Evolutionary conservation across 805 yeast genomes (phyloP).

Genomic region (Phaffomyces antillensis): DNA sequence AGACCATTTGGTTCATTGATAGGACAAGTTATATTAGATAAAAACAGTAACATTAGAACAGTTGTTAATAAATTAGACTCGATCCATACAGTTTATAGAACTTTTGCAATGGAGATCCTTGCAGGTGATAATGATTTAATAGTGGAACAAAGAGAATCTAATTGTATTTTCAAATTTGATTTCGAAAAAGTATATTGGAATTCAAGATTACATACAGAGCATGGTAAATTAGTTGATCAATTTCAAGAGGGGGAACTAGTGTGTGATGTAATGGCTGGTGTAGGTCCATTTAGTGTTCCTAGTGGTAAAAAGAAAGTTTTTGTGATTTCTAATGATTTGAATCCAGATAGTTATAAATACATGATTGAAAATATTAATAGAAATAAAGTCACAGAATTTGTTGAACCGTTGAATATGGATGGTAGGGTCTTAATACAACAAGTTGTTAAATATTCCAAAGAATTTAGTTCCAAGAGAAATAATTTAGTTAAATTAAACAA

Average conservation of each 20-base stretch:
- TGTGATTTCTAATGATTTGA: slow-evolving; percentile 88
- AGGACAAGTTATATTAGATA: slow-evolving; percentile 87
- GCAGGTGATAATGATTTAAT: slow-evolving; percentile 75
- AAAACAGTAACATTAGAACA: slow-evolving; percentile 62
- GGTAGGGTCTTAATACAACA: slow-evolving; percentile 73
- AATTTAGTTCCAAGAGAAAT: slow-evolving; percentile 36
- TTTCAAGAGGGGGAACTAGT: slow-evolving; percentile 67
- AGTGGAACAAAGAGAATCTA: slow-evolving; percentile 84
- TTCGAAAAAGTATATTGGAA: slow-evolving; percentile 97
- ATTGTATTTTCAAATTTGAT: slow-evolving; percentile 75
- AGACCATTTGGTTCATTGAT: slow-evolving; percentile 74
- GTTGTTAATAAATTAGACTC: slow-evolving; percentile 89
- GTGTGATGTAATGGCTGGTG: slow-evolving; percentile 97
- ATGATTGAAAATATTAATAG: slow-evolving; percentile 53
- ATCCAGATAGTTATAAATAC: slow-evolving; percentile 77
- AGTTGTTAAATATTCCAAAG: slow-evolving; percentile 45
- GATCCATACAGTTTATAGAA: slow-evolving; percentile 82
- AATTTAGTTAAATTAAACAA: slow-evolving; percentile 32
- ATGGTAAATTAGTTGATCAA: slow-evolving; percentile 61
- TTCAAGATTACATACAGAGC: slow-evolving; percentile 90
- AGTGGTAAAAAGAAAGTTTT: slow-evolving; percentile 79
- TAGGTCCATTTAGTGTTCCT: slow-evolving; percentile 96
- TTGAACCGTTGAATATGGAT: slow-evolving; percentile 62
- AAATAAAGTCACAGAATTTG: slow-evolving; percentile 58
- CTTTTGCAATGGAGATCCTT: slow-evolving; percentile 87